Percentiles rank a stretch among this genome's conserved stretches.
Evolutionary conservation across 805 yeast species (phyloP).

Genomic region (Cephaloascus albidus): DNA sequence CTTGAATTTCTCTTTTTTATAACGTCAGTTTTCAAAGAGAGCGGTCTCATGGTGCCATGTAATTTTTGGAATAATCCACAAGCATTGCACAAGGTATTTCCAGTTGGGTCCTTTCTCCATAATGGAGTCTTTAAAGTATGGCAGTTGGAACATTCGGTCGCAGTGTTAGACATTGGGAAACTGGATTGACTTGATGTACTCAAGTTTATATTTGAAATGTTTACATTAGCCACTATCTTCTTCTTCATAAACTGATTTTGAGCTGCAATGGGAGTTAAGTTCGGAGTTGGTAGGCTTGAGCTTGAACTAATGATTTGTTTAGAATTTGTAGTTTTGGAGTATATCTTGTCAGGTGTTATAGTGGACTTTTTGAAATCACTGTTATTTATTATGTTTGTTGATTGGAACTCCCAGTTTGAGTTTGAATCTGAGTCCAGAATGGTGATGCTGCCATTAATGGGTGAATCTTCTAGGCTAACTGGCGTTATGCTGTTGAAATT

Average conservation of each 20-base stretch:
- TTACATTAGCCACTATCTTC: neutral
- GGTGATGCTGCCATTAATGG: neutral
- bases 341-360: no score
- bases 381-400: no score
- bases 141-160: conserved; percentile 49
- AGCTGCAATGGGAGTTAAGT: neutral
- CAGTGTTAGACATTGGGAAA: no score
- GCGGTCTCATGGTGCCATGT: conserved; percentile 55
- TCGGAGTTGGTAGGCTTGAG: neutral
- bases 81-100: conserved; percentile 55
- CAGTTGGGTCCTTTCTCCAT: conserved; percentile 52
- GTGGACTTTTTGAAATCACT: no score
- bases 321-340: neutral
- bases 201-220: neutral
- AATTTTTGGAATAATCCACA: conserved; percentile 53
- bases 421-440: no score
- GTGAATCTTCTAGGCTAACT: conserved; percentile 3
- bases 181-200: neutral
- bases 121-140: conserved; percentile 52
- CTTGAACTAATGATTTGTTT: conserved; percentile 1
- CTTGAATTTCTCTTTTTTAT: conserved; percentile 49
- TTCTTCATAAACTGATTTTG: neutral
- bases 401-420: no score
- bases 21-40: conserved; percentile 46
- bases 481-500: neutral